Evolutionary conservation across 140 eudicot genomes (phyloP).

Genomic region (Cichorium intybus): DNA sequence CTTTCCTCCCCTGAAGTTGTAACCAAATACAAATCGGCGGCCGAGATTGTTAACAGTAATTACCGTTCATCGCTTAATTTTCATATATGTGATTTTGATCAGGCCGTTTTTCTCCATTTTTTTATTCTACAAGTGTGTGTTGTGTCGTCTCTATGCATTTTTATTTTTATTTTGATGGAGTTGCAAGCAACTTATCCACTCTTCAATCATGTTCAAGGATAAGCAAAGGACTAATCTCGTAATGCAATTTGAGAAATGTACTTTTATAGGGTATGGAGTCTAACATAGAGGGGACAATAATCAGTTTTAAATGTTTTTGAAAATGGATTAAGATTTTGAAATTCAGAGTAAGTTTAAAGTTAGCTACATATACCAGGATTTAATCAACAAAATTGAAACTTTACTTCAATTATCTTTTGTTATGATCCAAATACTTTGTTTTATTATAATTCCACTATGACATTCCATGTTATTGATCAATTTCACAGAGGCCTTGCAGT

Average conservation of each 20-base stretch:
- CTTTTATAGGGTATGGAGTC: not conserved
- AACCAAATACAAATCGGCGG: conserved; percentile 86
- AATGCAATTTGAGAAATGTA: not conserved
- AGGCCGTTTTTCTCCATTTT: not conserved
- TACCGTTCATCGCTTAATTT: not conserved
- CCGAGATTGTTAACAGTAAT: conserved; percentile 84
- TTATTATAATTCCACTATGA: no score
- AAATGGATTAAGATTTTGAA: no score
- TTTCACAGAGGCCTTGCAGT: conserved; percentile 76
- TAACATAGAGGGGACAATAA: no score
- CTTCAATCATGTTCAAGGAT: not conserved
- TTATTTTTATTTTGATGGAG: not conserved
- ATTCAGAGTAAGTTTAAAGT: no score
- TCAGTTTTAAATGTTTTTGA: no score
- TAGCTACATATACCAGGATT: no score
- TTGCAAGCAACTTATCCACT: not conserved
- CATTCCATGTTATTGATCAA: no score
- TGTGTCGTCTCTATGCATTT: not conserved
- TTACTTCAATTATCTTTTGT: no score
- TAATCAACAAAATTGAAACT: no score
- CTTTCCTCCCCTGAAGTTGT: conserved; percentile 85
- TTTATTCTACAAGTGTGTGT: not conserved
- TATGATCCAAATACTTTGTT: no score
- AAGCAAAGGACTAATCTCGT: not conserved
- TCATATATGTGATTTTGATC: not conserved